phyloP scores from a whole-genome alignment of 1,139 yeast species.

The Geotrichum phurueaensis region DNA sequence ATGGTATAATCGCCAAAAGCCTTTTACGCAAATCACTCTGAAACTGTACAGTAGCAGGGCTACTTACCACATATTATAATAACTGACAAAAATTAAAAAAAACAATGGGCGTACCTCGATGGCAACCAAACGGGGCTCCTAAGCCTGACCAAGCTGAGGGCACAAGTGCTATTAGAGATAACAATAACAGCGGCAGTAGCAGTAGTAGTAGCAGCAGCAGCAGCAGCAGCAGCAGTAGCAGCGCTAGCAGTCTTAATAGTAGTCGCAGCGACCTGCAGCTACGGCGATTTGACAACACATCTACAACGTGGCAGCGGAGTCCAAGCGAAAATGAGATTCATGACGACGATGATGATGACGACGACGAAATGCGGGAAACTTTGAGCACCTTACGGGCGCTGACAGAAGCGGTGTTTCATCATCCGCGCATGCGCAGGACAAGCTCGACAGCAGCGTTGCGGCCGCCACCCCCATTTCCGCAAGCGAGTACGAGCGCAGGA shows the following conservation, averaged over 20 bases:
- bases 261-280: background rate
- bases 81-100: background rate
- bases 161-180: background rate
- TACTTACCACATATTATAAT: background rate
- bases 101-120: slow-evolving; percentile 7
- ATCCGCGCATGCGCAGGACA: background rate
- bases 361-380: background rate
- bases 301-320: background rate
- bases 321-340: background rate
- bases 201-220: background rate
- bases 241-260: background rate
- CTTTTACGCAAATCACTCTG: background rate
- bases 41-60: background rate
- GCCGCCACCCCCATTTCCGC: background rate
- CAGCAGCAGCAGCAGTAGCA: background rate
- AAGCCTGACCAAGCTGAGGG: background rate
- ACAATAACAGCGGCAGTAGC: background rate
- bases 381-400: background rate
- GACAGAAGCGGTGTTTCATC: background rate
- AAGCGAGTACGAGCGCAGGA: background rate
- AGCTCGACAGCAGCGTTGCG: background rate
- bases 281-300: background rate
- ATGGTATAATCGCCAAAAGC: no score
- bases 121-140: background rate
- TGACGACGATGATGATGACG: background rate